phyloP scores from a whole-genome alignment of 75 land plant species.

The Sequoiadendron giganteum region DNA sequence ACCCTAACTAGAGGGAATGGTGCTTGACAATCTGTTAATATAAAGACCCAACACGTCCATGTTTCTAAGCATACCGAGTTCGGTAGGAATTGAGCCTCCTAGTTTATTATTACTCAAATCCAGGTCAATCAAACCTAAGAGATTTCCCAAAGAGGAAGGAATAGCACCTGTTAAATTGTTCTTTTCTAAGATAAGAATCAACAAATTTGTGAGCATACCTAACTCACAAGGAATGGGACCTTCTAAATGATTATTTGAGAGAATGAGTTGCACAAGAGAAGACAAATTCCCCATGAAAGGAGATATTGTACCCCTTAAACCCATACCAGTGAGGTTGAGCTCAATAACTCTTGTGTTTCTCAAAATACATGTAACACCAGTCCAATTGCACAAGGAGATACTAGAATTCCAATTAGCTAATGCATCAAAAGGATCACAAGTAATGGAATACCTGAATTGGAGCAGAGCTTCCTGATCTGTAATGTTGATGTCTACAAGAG shows the following conservation, averaged over 20 bases:
- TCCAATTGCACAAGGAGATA: constrained; percentile 19
- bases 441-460: not conserved
- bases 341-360: not conserved
- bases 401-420: not conserved
- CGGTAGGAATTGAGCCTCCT: constrained; percentile 25
- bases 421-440: not conserved
- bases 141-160: constrained; percentile 18
- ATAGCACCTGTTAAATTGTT: not conserved
- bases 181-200: constrained; percentile 9
- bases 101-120: constrained; percentile 16
- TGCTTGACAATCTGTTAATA: constrained; percentile 7
- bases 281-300: not conserved
- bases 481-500: not conserved
- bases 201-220: constrained; percentile 2
- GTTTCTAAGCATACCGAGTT: constrained; percentile 2
- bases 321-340: constrained; percentile 3
- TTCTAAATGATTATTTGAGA: not conserved
- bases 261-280: not conserved
- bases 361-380: constrained; percentile 19
- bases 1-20: not conserved
- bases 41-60: not conserved
- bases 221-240: constrained; percentile 11
- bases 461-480: not conserved
- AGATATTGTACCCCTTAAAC: not conserved
- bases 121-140: constrained; percentile 9